These are phyloP conservation scores for Escovopsis weberi DNA, from an alignment of 2,329 filamentous ascomycete species.

Conservation along the genomic window DNA sequence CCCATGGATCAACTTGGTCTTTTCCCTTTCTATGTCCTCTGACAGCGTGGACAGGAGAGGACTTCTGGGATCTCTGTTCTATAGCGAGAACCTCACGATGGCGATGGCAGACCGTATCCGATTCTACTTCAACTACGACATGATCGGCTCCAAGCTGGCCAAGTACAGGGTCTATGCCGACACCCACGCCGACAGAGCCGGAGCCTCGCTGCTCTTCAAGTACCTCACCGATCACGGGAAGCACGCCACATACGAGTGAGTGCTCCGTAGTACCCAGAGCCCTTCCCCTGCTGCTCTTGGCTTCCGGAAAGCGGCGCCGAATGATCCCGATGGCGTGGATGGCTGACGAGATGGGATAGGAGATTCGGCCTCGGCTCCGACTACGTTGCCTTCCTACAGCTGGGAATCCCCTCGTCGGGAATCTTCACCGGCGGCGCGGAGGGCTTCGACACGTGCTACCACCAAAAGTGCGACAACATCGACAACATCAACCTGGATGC, in stretches of 20 bases:
- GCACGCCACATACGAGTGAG: conserved; percentile 14
- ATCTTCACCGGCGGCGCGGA: conserved; percentile 23
- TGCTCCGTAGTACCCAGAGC: neutral
- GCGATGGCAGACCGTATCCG: conserved; percentile 38
- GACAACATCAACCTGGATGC: conserved; percentile 27
- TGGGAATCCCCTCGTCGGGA: conserved; percentile 23
- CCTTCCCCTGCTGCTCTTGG: no score
- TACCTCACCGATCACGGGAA: conserved; percentile 16
- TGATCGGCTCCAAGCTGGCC: conserved; percentile 40
- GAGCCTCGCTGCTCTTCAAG: conserved; percentile 17
- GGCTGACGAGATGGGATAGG: conserved; percentile 1
- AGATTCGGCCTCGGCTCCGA: conserved; percentile 22
- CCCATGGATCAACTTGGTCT: neutral
- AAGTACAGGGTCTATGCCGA: conserved; percentile 25
- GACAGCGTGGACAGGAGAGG: conserved; percentile 16
- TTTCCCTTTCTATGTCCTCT: neutral
- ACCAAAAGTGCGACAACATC: conserved; percentile 25
- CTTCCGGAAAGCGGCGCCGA: no score
- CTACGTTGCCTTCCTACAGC: conserved; percentile 22
- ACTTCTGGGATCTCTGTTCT: conserved; percentile 29
- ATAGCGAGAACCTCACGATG: conserved; percentile 20
- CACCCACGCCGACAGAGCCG: conserved; percentile 22
- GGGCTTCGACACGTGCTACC: conserved; percentile 22
- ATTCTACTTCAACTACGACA: conserved; percentile 58
- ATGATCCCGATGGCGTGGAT: no score